Conservation (phyloP, 371 early-diverging fungal genomes). For the Mucor sp. region DNA sequence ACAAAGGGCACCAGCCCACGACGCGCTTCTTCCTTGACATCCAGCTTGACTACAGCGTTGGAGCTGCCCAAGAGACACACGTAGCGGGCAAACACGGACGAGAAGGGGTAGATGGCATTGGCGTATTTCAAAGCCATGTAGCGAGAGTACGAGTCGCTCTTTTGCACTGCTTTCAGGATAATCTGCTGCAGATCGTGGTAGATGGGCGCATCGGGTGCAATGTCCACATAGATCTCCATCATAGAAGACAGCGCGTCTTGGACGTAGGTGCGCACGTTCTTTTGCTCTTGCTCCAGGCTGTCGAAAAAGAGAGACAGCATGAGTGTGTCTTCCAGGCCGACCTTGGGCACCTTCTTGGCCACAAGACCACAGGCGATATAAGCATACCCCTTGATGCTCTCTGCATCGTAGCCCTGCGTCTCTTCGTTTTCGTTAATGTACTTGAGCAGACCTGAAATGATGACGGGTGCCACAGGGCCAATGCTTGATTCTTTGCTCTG, state of each 20-base stretch:
- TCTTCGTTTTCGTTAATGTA: constrained; percentile 62
- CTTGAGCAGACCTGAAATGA: constrained; percentile 75
- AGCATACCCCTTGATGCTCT: constrained; percentile 80
- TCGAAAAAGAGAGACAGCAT: constrained; percentile 72
- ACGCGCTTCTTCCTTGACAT: constrained; percentile 75
- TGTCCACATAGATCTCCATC: constrained; percentile 69
- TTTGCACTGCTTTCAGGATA: constrained; percentile 61
- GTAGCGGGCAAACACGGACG: constrained; percentile 71
- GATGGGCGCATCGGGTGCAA: constrained; percentile 32
- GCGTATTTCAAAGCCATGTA: constrained; percentile 76
- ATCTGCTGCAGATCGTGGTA: constrained; percentile 55
- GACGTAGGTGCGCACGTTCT: constrained; percentile 72
- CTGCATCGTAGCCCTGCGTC: constrained; percentile 54
- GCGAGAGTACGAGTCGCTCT: constrained; percentile 43
- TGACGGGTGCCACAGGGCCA: constrained; percentile 65
- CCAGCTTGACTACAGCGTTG: constrained; percentile 69
- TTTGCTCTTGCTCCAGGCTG: constrained; percentile 64
- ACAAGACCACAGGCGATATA: constrained; percentile 82
- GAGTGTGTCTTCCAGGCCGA: constrained; percentile 61
- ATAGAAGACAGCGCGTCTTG: constrained; percentile 84
- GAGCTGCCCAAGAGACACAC: constrained; percentile 70
- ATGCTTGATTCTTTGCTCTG: constrained; percentile 54
- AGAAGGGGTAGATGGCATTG: constrained; percentile 76
- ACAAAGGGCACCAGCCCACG: constrained; percentile 52
- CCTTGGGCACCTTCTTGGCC: constrained; percentile 71